Evolutionary conservation across 805 yeast species (phyloP), one percentile per base, ranked within the genome.

Genomic region (Brettanomyces custersianus): DNA sequence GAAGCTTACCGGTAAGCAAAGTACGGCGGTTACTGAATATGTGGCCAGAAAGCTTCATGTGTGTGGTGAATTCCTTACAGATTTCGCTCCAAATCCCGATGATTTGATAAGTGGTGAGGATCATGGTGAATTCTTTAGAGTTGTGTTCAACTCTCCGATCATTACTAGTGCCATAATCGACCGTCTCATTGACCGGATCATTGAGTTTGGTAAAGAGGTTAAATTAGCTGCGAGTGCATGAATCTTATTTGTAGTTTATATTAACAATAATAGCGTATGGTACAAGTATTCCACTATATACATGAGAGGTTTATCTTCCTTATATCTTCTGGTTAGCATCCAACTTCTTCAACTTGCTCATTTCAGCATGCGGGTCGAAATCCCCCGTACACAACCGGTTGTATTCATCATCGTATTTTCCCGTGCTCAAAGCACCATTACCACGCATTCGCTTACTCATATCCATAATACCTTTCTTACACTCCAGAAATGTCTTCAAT

Each of bases 371-470:
- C 1, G 96, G 77, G 52, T 88, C 80, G 52, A 82, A 87, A 39
- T 90, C 70, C 2, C 98, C 98, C 3, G 66, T 59, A 2, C 86
- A 76, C 40, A 90, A 63, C 41, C 83, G 80, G 27, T 78, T 86
- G 45, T 81, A 83, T 35, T 85, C 84, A 40, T 85, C 90, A 49
- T 88, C 96, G 58, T 82, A 90, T 52, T 80, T 81, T 0, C 98
- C 98, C 5, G 94, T 84, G 10, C 95, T 85, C 29, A 84, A 62
- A 0, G 96, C 87, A 1, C 94, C 98, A 52, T 90, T 90, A 4
- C 97, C 97, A 52, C 86, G 69, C 62, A 90, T 83, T 46, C 98
- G 71, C 55, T 86, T 88, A 4, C 88, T 61, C 86, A 87, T 83
- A 49, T 88, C 96, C 36, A 88, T 83, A 51, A 80, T 79, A 10